Conservation (phyloP, 1,284 basidiomycete genomes). For the Paramarasmius palmivorus region DNA sequence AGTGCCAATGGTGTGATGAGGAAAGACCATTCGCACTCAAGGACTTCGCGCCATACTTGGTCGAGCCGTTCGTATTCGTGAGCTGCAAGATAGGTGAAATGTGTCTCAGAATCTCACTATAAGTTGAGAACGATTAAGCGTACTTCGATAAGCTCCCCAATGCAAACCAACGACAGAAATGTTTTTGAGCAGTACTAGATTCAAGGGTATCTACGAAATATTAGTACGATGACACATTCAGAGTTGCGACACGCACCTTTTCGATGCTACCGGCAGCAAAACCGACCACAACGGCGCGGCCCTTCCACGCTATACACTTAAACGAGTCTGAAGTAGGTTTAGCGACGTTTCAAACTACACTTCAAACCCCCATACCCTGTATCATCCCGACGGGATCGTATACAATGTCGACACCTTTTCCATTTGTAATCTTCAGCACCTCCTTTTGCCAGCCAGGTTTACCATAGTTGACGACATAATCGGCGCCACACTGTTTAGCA, state of each 20-base stretch:
- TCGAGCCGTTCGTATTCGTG: slow-evolving; percentile 69
- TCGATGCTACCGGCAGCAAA: slow-evolving; percentile 90
- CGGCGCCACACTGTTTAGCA: slow-evolving; percentile 71
- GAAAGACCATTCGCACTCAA: slow-evolving; percentile 48
- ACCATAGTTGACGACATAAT: slow-evolving; percentile 69
- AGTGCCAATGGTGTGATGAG: slow-evolving; percentile 2
- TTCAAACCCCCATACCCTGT: slow-evolving; percentile 40
- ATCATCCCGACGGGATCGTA: slow-evolving; percentile 89
- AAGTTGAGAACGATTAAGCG: slow-evolving; percentile 21
- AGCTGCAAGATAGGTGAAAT: slow-evolving; percentile 37
- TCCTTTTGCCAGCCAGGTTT: slow-evolving; percentile 73
- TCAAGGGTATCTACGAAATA: slow-evolving; percentile 70
- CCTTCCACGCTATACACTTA: slow-evolving; percentile 95
- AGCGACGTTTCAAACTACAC: not conserved
- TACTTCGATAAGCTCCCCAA: slow-evolving; percentile 75
- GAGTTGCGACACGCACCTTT: slow-evolving; percentile 53
- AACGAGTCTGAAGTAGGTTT: slow-evolving; percentile 69
- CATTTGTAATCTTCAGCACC: slow-evolving; percentile 72
- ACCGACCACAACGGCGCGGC: slow-evolving; percentile 88
- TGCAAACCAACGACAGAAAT: slow-evolving; percentile 80
- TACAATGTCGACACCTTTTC: slow-evolving; percentile 85
- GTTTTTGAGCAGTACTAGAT: slow-evolving; percentile 88
- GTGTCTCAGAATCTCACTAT: not conserved
- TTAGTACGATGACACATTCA: not conserved
- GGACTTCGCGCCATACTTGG: slow-evolving; percentile 74